Evolutionary conservation across 345 rosid genomes (phyloP).

Genomic region (Trapa bicornis): DNA sequence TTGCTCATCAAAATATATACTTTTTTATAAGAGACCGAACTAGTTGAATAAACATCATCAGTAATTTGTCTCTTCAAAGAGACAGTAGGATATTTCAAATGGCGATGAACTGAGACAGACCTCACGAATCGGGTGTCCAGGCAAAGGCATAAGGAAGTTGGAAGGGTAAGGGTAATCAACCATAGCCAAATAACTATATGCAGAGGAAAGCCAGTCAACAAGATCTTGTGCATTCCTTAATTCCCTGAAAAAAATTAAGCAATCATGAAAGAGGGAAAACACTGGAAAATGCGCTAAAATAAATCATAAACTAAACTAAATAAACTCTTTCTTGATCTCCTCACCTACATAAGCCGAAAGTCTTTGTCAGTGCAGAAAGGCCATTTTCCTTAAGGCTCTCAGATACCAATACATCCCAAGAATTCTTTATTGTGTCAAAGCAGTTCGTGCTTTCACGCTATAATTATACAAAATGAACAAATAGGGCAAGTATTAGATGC

Average conservation of each 20-base stretch:
- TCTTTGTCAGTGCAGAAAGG: slow-evolving; percentile 46
- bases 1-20: not conserved
- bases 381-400: slow-evolving; percentile 66
- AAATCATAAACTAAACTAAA: not conserved
- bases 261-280: slow-evolving; percentile 2
- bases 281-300: not conserved
- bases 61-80: not conserved
- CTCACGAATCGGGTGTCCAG: slow-evolving; percentile 93
- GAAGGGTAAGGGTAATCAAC: slow-evolving; percentile 85
- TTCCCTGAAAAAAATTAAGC: slow-evolving; percentile 31
- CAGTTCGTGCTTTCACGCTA: slow-evolving; percentile 87
- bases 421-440: slow-evolving; percentile 60
- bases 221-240: slow-evolving; percentile 50
- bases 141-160: slow-evolving; percentile 81
- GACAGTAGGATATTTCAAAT: not conserved
- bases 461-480: not conserved
- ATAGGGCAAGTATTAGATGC: not conserved
- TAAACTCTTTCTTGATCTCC: slow-evolving; percentile 8
- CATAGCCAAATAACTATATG: slow-evolving; percentile 88
- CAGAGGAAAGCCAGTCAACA: slow-evolving; percentile 66
- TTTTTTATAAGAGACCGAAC: too few relatives aligned
- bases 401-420: slow-evolving; percentile 48
- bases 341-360: slow-evolving; percentile 68
- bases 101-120: slow-evolving; percentile 21
- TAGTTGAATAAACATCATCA: not conserved